Percentiles rank a stretch among this genome's conserved stretches.
Conservation (phyloP, 345 rosid species). For the Populus euphratica region DNA sequence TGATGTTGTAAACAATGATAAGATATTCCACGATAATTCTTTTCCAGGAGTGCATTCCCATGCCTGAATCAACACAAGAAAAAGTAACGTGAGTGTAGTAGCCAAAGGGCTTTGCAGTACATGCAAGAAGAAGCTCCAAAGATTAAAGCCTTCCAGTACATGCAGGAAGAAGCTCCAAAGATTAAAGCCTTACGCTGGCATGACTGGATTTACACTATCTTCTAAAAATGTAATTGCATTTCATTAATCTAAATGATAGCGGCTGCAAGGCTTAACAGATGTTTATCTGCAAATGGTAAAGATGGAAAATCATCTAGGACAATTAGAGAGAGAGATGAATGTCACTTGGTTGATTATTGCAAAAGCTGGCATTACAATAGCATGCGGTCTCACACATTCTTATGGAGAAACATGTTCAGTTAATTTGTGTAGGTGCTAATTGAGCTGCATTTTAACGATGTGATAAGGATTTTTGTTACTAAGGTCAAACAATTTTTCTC, state of each 20-base stretch:
- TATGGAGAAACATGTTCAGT: background rate
- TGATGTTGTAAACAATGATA: slow-evolving; percentile 72
- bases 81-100: background rate
- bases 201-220: background rate
- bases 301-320: background rate
- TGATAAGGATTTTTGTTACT: background rate
- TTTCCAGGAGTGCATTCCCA: slow-evolving; percentile 85
- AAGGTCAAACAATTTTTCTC: background rate
- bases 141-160: background rate
- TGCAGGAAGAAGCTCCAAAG: background rate
- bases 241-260: background rate
- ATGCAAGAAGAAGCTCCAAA: background rate
- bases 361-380: background rate
- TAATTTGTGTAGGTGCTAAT: background rate
- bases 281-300: too few relatives aligned
- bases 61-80: slow-evolving; percentile 38
- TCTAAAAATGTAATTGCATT: background rate
- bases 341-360: background rate
- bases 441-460: background rate
- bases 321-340: background rate
- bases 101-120: background rate
- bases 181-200: background rate
- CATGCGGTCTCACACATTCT: background rate
- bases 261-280: background rate
- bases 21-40: slow-evolving; percentile 73